Conservation (phyloP, 495 filamentous ascomycete genomes). For the Xylaria bambusicola region DNA sequence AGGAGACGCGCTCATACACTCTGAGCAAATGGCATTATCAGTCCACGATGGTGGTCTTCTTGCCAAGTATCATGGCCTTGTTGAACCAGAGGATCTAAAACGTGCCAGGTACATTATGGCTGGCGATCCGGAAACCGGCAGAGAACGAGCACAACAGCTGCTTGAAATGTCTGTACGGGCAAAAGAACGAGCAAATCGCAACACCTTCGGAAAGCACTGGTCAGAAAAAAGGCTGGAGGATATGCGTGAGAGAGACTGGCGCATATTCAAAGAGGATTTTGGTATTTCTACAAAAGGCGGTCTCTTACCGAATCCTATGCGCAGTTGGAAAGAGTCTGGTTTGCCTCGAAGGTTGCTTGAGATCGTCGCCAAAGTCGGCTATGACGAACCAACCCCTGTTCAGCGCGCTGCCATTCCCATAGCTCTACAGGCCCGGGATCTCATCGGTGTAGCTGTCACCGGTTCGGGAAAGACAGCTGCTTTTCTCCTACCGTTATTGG, state of each 20-base stretch:
- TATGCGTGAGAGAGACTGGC: slow-evolving; percentile 98
- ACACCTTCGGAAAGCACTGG: slow-evolving; percentile 85
- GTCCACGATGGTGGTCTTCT: slow-evolving; percentile 82
- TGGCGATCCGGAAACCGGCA: slow-evolving; percentile 79
- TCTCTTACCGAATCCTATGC: slow-evolving; percentile 93
- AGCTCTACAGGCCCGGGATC: slow-evolving; percentile 86
- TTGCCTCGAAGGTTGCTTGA: slow-evolving; percentile 80
- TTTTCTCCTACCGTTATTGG: slow-evolving; percentile 90
- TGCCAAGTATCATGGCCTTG: slow-evolving; percentile 81
- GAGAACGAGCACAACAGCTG: slow-evolving; percentile 73
- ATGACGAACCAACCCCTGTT: slow-evolving; percentile 89
- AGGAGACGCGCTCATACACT: slow-evolving; percentile 89
- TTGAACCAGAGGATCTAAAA: slow-evolving; percentile 67
- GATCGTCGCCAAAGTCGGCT: slow-evolving; percentile 82
- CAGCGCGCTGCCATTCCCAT: slow-evolving; percentile 96
- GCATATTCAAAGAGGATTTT: slow-evolving; percentile 99
- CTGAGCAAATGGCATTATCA: slow-evolving; percentile 51
- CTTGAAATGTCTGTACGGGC: slow-evolving; percentile 69
- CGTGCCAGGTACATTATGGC: slow-evolving; percentile 79
- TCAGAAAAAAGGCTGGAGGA: slow-evolving; percentile 92
- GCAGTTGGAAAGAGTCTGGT: slow-evolving; percentile 84
- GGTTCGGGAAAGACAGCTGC: slow-evolving; percentile 99
- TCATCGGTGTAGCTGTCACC: slow-evolving; percentile 97
- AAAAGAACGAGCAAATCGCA: slow-evolving; percentile 74
- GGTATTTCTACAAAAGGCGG: slow-evolving; percentile 92